Evolutionary conservation across 1,139 yeast species (phyloP), one percentile per base, ranked within the genome.

Genomic region (Taphrina betulina): DNA sequence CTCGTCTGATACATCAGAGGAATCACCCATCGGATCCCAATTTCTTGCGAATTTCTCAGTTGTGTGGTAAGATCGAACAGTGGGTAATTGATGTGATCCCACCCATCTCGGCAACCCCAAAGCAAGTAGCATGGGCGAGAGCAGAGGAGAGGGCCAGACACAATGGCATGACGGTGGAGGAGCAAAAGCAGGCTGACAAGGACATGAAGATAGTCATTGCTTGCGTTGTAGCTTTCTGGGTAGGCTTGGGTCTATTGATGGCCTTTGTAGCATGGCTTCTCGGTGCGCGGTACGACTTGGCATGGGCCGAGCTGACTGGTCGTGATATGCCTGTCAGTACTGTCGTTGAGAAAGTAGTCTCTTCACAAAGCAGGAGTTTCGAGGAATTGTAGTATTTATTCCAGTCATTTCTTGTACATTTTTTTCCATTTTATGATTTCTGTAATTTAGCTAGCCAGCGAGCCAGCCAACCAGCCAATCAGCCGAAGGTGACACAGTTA

Each of bases 11-110:
- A 65, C 95, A 92, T 70, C 84, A 81, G 62, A 81, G 82, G 69
- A 80, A 92, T 55, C 76, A 80, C 5, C 94, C 90, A 33, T 74
- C 76, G 40, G 97, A 92, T 72, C 95, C 96, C 62, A 85, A 86
- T 72, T 94, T 87, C 71, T 75, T 92, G 68, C 79, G 81, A 61
- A 79, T 94, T 61, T 95, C 94, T 62, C 80, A 88, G 62, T 79
- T 81, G 63, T 85, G 95, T 69, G 96, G 95, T 53, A 86, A 85
- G 70, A 95, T 90, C 57, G 67, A 69, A 57, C 69, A 72, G 55
- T 63, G 62, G 42, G 58, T 59, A 42, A 64, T 61, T 52, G 48
- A 56, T 16, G 57, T 60, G 17, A 62, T 63, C 53, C 67, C 66
- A 5, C 56, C 64, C 12, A 14, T 17, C 8, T 44, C 26, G 12